A percentile compares a stretch with the other conserved stretches of the same genome.
Evolutionary conservation across 2,329 filamentous ascomycete genomes (phyloP).

Genomic region (Trichoderma semiorbis): DNA sequence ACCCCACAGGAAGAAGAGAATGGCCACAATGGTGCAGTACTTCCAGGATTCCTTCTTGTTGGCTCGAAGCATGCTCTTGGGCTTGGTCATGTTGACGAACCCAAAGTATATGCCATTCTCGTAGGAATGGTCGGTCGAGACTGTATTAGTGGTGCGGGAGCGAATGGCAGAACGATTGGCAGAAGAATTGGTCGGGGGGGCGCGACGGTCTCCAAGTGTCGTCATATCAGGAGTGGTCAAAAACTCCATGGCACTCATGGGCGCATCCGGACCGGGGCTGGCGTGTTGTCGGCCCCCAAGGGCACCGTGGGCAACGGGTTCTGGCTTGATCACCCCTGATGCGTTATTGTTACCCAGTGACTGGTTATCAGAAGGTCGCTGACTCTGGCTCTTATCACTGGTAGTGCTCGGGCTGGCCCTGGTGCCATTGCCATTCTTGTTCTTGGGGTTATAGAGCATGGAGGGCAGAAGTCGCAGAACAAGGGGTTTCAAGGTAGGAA

Average conservation of each 20-base stretch:
- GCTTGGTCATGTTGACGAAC: slow-evolving; percentile 67
- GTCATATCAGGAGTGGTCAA: slow-evolving; percentile 42
- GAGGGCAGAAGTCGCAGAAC: slow-evolving; percentile 61
- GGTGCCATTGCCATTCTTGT: slow-evolving; percentile 40
- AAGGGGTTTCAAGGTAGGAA: slow-evolving; percentile 88
- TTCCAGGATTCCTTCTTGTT: slow-evolving; percentile 63
- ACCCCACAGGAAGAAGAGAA: slow-evolving; percentile 86
- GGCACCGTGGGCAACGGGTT: slow-evolving; percentile 22
- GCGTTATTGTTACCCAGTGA: slow-evolving; percentile 24
- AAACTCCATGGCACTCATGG: slow-evolving; percentile 41
- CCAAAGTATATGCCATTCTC: slow-evolving; percentile 64
- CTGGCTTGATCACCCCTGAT: slow-evolving; percentile 24
- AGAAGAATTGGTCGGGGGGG: not conserved
- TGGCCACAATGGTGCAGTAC: slow-evolving; percentile 70
- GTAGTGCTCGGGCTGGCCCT: slow-evolving; percentile 25
- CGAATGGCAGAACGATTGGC: slow-evolving; percentile 13
- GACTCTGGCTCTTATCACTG: slow-evolving; percentile 29
- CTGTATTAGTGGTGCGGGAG: slow-evolving; percentile 32
- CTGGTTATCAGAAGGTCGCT: slow-evolving; percentile 30
- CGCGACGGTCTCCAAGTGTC: not conserved
- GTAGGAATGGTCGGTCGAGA: slow-evolving; percentile 33
- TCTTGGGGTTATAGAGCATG: slow-evolving; percentile 49
- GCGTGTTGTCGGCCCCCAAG: not conserved
- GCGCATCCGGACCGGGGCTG: not conserved
- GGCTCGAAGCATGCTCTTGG: slow-evolving; percentile 67